Base-by-base conservation (phyloP, 139 green algal genomes). In the Chlorella sorokiniana region DNA sequence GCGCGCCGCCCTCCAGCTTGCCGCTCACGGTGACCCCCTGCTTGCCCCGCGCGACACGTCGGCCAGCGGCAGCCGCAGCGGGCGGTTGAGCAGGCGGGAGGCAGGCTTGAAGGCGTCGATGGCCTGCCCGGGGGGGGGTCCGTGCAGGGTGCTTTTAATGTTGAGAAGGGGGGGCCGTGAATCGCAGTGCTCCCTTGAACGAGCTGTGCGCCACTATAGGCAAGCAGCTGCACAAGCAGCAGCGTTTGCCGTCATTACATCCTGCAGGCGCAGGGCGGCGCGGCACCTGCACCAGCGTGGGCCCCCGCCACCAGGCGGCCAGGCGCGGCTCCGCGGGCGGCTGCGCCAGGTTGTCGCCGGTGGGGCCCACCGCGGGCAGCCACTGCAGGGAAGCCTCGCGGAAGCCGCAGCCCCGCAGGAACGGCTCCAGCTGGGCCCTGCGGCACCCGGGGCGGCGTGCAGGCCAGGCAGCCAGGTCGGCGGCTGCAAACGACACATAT, bases 391-490 rank as follows among this genome's bases (percentile, higher is more conserved):
- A 23, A 0, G 74, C 61, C 33, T 90, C 83, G 38, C 85, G 78
- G 90, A 98, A 99, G 23, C 96, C 96, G 74, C 88, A 95, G 25
- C 76, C 72, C 25, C 71, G 76, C 54, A 99, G 85, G 79, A 98
- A 99, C 3, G 95, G 92, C 69, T 84, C 85, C 77, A 99, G 83
- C 63, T 84, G 38, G 10, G 84, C 76, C 69, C 82, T 83, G 81
- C 38, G 4, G 42, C 7, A 16, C 1, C 44, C n/a, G n/a, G n/a
- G n/a, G n/a, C n/a, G n/a, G n/a, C n/a, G n/a, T n/a, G 63, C 33
- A 69, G 22, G 63, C 16, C 41, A 31, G 33, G 64, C 64, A 71
- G 64, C 31, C 35, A 40, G 27, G 5, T 41, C 5, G 33, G 63
- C 27, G 63, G n/a, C n/a, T n/a, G n/a, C n/a, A n/a, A n/a, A n/a